Evolutionary conservation across 2,329 filamentous ascomycete genomes (phyloP).

Genomic region (Fusarium cicatricum): DNA sequence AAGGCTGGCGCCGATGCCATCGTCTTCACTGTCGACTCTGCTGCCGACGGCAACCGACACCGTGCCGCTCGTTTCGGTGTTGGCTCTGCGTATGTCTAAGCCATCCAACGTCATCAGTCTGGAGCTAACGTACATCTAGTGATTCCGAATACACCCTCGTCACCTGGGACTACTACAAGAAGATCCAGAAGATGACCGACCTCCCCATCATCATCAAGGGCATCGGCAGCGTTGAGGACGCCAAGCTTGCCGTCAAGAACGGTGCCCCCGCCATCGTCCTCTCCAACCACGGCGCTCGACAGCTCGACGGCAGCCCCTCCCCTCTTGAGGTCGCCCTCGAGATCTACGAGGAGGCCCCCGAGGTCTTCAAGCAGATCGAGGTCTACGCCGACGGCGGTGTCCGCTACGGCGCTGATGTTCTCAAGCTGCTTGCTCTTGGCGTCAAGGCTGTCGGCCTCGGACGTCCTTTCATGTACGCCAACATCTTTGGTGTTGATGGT

Average conservation of each 20-base stretch:
- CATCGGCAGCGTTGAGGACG: slow-evolving; percentile 49
- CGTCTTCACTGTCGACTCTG: slow-evolving; percentile 52
- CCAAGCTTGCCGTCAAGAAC: slow-evolving; percentile 46
- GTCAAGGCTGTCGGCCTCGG: slow-evolving; percentile 57
- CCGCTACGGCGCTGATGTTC: slow-evolving; percentile 52
- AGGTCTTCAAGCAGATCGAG: slow-evolving; percentile 51
- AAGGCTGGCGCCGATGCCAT: slow-evolving; percentile 48
- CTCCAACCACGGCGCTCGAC: slow-evolving; percentile 55
- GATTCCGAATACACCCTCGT: slow-evolving; percentile 39
- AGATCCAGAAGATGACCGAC: slow-evolving; percentile 46
- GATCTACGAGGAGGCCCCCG: slow-evolving; percentile 49
- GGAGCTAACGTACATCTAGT: slow-evolving; percentile 27
- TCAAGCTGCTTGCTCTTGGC: slow-evolving; percentile 55
- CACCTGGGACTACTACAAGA: slow-evolving; percentile 50
- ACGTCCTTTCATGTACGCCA: slow-evolving; percentile 61
- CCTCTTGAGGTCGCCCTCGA: slow-evolving; percentile 51
- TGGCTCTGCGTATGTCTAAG: slow-evolving; percentile 44
- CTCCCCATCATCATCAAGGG: slow-evolving; percentile 54
- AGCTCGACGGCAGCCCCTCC: slow-evolving; percentile 51
- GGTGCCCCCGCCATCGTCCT: slow-evolving; percentile 48
- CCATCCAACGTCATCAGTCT: background rate
- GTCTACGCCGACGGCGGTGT: slow-evolving; percentile 54
- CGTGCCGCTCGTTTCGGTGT: slow-evolving; percentile 51
- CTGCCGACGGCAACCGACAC: slow-evolving; percentile 51
- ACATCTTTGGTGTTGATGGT: slow-evolving; percentile 59